A percentile compares a stretch with the other conserved stretches of the same genome.
Conservation (phyloP, 768 basidiomycete genomes). For the Suillus sp. region DNA sequence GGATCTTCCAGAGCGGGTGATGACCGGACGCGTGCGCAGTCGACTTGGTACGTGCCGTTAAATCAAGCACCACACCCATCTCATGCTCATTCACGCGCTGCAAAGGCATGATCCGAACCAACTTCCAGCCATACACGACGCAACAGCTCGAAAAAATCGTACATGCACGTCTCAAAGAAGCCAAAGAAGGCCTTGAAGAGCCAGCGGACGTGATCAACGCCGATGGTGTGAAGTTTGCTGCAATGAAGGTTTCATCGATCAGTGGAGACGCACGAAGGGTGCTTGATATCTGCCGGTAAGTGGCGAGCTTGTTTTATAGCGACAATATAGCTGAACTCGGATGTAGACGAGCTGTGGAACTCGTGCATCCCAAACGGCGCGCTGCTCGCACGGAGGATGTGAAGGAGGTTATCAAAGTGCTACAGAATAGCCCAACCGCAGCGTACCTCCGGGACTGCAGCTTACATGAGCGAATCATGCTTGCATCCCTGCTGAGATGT, state of each 20-base stretch:
- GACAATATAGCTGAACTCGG: constrained; percentile 2
- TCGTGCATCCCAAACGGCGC: constrained; percentile 52
- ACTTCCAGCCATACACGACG: constrained; percentile 87
- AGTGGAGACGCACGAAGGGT: constrained; percentile 94
- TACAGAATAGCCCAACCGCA: constrained; percentile 91
- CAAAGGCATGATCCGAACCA: constrained; percentile 85
- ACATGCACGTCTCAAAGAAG: constrained; percentile 70
- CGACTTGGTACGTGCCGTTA: constrained; percentile 66
- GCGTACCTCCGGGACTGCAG: constrained; percentile 81
- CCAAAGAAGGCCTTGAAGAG: constrained; percentile 52
- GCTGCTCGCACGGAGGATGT: constrained; percentile 73
- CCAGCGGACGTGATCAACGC: constrained; percentile 54
- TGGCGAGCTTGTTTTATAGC: constrained; percentile 10
- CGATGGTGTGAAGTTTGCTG: constrained; percentile 84
- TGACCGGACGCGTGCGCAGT: constrained; percentile 90
- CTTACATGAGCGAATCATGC: constrained; percentile 86
- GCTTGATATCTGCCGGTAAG: constrained; percentile 87
- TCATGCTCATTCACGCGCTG: neutral
- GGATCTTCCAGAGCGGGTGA: constrained; percentile 93
- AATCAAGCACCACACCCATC: neutral
- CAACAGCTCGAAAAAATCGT: constrained; percentile 84
- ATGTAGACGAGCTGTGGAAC: constrained; percentile 78
- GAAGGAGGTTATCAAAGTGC: constrained; percentile 73
- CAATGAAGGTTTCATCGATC: constrained; percentile 75
- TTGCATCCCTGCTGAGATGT: constrained; percentile 81